phyloP scores from a whole-genome alignment of 2,329 filamentous ascomycete genomes.

The Calonectria ilicicola region DNA sequence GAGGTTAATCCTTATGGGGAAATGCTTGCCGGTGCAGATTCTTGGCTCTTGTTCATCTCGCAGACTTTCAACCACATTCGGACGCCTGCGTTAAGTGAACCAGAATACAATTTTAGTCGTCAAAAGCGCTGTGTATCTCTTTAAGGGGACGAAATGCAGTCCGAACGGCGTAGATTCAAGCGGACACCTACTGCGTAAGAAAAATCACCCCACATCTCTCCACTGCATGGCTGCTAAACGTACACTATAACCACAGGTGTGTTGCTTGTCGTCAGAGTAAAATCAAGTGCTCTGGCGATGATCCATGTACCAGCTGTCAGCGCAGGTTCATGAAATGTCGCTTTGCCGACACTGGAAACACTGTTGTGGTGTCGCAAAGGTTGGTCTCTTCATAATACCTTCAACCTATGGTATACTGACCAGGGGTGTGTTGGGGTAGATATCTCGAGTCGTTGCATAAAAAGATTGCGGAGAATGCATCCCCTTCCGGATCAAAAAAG shows the following conservation, averaged over 20 bases:
- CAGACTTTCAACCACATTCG: background rate
- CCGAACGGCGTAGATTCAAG: slow-evolving; percentile 18
- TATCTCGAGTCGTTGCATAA: slow-evolving; percentile 14
- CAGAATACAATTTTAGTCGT: background rate
- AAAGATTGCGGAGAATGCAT: slow-evolving; percentile 8
- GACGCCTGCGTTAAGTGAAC: background rate
- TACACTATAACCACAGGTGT: background rate
- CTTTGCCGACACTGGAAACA: slow-evolving; percentile 11
- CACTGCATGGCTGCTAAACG: background rate
- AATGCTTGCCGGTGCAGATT: background rate
- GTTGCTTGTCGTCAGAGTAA: slow-evolving; percentile 18
- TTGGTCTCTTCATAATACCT: background rate
- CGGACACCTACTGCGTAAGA: slow-evolving; percentile 17
- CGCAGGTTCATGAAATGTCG: slow-evolving; percentile 17
- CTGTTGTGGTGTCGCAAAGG: slow-evolving; percentile 12
- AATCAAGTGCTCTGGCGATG: slow-evolving; percentile 19
- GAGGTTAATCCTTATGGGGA: background rate
- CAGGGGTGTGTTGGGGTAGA: background rate
- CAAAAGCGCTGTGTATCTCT: background rate
- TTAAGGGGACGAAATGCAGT: slow-evolving; percentile 6
- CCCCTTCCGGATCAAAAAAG: background rate
- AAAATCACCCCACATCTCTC: background rate
- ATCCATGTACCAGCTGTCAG: slow-evolving; percentile 16
- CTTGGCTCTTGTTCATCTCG: background rate
- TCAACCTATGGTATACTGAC: background rate